These are phyloP conservation scores for Xylaria arbuscula DNA, from an alignment of 2,329 filamentous ascomycete species.

Conservation along the genomic window DNA sequence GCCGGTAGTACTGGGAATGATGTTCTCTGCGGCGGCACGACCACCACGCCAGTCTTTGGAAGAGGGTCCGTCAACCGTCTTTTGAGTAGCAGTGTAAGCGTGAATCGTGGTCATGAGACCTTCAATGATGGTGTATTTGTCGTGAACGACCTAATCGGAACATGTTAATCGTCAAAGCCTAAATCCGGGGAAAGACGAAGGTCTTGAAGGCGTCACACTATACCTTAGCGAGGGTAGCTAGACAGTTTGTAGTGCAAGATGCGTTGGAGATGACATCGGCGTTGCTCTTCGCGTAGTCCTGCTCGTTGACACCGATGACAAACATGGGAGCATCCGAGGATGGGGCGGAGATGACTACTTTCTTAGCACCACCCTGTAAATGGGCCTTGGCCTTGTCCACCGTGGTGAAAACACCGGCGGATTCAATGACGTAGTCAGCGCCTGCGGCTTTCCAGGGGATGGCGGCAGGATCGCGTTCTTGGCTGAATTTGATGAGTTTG, in stretches of 20 bases:
- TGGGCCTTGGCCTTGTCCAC: constrained; percentile 94
- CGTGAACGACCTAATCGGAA: constrained; percentile 84
- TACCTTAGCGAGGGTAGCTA: constrained; percentile 89
- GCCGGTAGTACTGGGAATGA: constrained; percentile 98
- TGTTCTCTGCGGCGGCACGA: constrained; percentile 98
- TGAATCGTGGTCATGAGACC: constrained; percentile 99
- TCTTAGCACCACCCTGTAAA: constrained; percentile 97
- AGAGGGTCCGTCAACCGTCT: constrained; percentile 98
- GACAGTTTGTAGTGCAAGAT: constrained; percentile 99
- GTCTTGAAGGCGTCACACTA: background rate
- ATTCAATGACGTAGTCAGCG: constrained; percentile 95
- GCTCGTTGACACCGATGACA: constrained; percentile 99
- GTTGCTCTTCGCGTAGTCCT: constrained; percentile 78
- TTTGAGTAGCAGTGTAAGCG: constrained; percentile 99
- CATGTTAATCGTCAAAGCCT: background rate
- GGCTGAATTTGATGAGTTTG: constrained; percentile 95
- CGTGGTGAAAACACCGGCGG: constrained; percentile 99
- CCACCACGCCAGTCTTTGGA: constrained; percentile 99
- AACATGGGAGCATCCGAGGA: constrained; percentile 99
- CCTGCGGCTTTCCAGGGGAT: constrained; percentile 92
- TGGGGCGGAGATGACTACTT: constrained; percentile 92
- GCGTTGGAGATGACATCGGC: constrained; percentile 97
- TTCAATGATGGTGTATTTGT: constrained; percentile 97
- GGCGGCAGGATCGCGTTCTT: constrained; percentile 85
- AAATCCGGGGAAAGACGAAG: background rate